Base-by-base conservation (phyloP, 768 basidiomycete genomes). In the Cantharellus anzutake region DNA sequence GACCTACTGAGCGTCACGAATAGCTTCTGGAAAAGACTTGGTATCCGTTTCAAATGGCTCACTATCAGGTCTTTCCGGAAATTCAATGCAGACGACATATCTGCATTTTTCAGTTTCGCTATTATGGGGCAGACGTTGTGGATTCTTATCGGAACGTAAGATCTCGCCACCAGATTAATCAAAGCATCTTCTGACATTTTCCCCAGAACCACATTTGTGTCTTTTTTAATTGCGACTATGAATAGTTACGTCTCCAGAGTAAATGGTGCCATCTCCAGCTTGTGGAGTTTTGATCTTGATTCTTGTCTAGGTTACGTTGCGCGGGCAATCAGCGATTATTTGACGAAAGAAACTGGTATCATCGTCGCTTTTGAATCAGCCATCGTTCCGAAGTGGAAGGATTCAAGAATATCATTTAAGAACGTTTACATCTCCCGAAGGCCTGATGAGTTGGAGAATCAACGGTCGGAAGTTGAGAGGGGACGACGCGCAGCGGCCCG, bases 311-410 rank as follows among this genome's bases (percentile, higher is more conserved):
- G 83, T 66, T 86, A 83, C 66, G 77, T 98, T 41, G 96, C 94
- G 5, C 78, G 81, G 41, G 81, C 80, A 4, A 84, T 98, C 55
- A 94, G 92, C 63, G 83, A 91, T 69, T 93, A 98, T 68, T 73
- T 99, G 60, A 98, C 96, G 3, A 76, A 84, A 0, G 86, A 92
- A 68, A 96, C 93, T 0, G 96, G 96, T 2, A 82, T 94, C 48
- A 92, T 83, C 11, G 83, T 99, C 65, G 86, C 94, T 58, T 97
- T 97, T 69, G 96, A 99, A 70, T 91, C 88, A 3, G 96, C 96
- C 39, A 93, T 98, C 65, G 93, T 98, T 5, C 94, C 96, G 2
- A 92, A 90, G 69, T 96, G 93, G 91, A 87, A 90, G 63, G 89
- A 93, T 66, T 93, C 91, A 5, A 83, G 85, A 11, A 84, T 99